Percentiles rank a stretch among this genome's conserved stretches.
These are phyloP conservation scores for Suillus plorans DNA, from an alignment of 768 basidiomycete species.

Conservation along the genomic window DNA sequence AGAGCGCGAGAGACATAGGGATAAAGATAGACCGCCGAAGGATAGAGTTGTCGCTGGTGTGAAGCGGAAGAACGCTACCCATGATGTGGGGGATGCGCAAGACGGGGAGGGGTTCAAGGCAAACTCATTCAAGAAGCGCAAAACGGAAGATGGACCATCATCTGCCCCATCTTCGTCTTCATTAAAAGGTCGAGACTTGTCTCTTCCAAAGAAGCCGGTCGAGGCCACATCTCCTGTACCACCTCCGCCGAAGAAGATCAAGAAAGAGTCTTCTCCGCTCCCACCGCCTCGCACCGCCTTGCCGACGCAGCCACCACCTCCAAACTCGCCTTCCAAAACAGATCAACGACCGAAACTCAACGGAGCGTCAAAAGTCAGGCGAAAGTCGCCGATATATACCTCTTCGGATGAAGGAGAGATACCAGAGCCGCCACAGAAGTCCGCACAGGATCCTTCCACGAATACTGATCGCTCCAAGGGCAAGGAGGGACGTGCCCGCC, in stretches of 20 bases:
- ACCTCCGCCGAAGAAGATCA: constrained; percentile 30
- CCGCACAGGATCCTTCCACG: constrained; percentile 47
- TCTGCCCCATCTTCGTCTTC: constrained; percentile 12
- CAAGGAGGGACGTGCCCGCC: constrained; percentile 22
- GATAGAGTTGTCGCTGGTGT: constrained; percentile 21
- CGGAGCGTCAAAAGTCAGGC: constrained; percentile 3
- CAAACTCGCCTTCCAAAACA: background rate
- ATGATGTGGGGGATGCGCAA: constrained; percentile 31
- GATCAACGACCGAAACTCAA: background rate
- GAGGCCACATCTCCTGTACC: constrained; percentile 16
- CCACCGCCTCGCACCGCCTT: constrained; percentile 19
- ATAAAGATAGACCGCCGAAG: constrained; percentile 23
- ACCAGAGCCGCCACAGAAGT: constrained; percentile 70
- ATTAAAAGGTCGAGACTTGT: constrained; percentile 18
- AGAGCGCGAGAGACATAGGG: constrained; percentile 22
- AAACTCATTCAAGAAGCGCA: constrained; percentile 41
- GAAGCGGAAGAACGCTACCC: constrained; percentile 41
- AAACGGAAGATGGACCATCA: constrained; percentile 36
- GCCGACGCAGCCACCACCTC: background rate
- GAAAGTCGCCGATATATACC: constrained; percentile 30
- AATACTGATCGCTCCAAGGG: constrained; percentile 15
- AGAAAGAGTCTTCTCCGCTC: constrained; percentile 36
- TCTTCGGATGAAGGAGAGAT: constrained; percentile 42
- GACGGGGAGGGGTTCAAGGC: constrained; percentile 20
- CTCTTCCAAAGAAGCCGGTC: constrained; percentile 38